Percentiles rank a stretch among this genome's conserved stretches.
phyloP scores from a whole-genome alignment of 73 alveolate species.

The Blepharisma stoltei region DNA sequence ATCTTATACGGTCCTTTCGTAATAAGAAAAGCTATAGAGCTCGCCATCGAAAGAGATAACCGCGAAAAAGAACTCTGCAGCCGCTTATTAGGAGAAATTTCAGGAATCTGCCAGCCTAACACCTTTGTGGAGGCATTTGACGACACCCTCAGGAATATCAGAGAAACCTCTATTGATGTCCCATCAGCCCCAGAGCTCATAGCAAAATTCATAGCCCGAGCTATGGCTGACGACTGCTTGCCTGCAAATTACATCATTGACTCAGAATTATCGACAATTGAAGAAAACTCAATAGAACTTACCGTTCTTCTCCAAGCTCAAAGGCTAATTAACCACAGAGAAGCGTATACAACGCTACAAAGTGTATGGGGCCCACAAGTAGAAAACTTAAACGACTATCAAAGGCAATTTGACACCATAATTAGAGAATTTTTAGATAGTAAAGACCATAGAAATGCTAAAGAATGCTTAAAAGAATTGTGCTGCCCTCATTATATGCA shows the following conservation, averaged over 20 bases:
- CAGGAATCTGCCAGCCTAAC: constrained; percentile 9
- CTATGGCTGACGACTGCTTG: constrained; percentile 11
- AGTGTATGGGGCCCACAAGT: constrained; percentile 30
- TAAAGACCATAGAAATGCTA: constrained; percentile 14
- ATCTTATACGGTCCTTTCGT: not conserved
- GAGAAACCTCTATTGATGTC: not conserved
- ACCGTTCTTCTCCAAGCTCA: not conserved
- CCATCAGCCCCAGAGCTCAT: not conserved
- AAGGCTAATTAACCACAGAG: not conserved
- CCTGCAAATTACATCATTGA: constrained; percentile 6
- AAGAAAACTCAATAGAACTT: not conserved
- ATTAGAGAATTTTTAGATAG: constrained; percentile 16
- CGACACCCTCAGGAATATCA: not conserved
- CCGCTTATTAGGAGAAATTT: constrained; percentile 15
- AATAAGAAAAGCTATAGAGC: constrained; percentile 25
- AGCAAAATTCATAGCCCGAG: constrained; percentile 16
- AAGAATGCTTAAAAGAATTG: constrained; percentile 23
- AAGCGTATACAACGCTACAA: constrained; percentile 18
- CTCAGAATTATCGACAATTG: not conserved
- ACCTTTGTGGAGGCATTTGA: constrained; percentile 23
- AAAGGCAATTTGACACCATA: not conserved
- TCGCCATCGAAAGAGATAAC: not conserved
- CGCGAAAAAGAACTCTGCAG: constrained; percentile 2
- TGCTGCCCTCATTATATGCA: constrained; percentile 19
- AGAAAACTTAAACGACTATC: not conserved